Base-by-base conservation (phyloP, 768 basidiomycete genomes). In the Goffeauzyma gilvescens region DNA sequence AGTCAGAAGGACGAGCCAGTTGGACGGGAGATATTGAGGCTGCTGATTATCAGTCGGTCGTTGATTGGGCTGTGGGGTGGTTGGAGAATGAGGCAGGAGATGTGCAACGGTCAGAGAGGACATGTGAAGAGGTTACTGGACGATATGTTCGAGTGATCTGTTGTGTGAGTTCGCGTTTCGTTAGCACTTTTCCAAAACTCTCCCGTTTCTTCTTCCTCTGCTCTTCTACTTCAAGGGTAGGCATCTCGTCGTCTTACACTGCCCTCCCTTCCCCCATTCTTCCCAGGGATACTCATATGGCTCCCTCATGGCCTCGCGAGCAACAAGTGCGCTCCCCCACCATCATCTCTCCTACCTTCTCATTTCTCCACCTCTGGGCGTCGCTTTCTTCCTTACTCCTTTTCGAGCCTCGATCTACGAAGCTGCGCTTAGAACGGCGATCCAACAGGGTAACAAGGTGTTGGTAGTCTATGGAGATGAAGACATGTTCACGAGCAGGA, bases 251-350 rank as follows among this genome's bases (percentile, higher is more conserved):
- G 10, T 32, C 26, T 31, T 12, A 10, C 18, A 9, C 37, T 38
- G 22, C 20, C 22, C 8, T 10, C 20, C 13, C 13, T 38, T 23
- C 6, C 24, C 20, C 9, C 37, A 17, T 21, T 34, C 25, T 35
- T 17, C 27, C 3, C 18, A 48, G 47, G 47, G 47, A 10, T 49
- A 49, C 33, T 49, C 47, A 6, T 42, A 32, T 18, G 47, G 47
- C 4, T 12, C 42, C 9, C 32, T 49, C 8, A 25, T 43, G n/a
- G n/a, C n/a, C n/a, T n/a, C n/a, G n/a, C n/a, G n/a, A 32, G 42
- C 47, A 7, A 14, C 27, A 15, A 18, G 24, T 22, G 27, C 36
- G 10, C 23, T 36, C 25, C 17, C 42, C 4, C 41, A 15, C 10
- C 17, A 6, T 38, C 20, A 8, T 3, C 24, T 25, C 26, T 2